Evolutionary conservation across 2,329 filamentous ascomycete species (phyloP).

Genomic region (Ophiostoma sp.): DNA sequence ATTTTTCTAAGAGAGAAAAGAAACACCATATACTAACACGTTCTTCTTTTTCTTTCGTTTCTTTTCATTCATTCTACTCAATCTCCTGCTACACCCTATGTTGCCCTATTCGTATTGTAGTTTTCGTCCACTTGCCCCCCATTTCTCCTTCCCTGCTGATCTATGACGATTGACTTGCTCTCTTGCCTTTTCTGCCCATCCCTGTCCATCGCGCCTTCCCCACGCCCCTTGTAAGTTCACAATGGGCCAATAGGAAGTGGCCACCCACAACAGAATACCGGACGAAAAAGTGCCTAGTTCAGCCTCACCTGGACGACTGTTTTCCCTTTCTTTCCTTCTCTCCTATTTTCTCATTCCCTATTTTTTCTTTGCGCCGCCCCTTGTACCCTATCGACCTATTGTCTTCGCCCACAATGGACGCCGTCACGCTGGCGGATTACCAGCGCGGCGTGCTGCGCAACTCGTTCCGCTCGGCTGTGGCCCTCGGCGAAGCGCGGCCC

Average conservation of each 20-base stretch:
- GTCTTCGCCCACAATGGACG: neutral
- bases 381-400: neutral
- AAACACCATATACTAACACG: neutral
- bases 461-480: conserved; percentile 24
- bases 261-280: neutral
- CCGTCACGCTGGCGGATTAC: conserved; percentile 27
- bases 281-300: neutral
- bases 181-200: neutral
- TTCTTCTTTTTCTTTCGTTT: neutral
- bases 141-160: neutral
- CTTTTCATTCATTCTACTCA: too few species aligned
- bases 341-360: neutral
- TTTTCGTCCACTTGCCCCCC: neutral
- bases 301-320: neutral
- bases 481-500: conserved; percentile 37
- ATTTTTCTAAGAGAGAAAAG: too few species aligned
- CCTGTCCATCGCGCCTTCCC: neutral
- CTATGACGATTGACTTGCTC: neutral
- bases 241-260: neutral
- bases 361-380: neutral
- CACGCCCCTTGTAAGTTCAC: neutral
- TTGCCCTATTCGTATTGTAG: neutral
- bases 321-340: neutral
- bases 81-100: too few species aligned
- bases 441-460: conserved; percentile 27